These are phyloP conservation scores for Athelia psychrophila DNA, from an alignment of 1,284 basidiomycete genomes.

Conservation along the genomic window DNA sequence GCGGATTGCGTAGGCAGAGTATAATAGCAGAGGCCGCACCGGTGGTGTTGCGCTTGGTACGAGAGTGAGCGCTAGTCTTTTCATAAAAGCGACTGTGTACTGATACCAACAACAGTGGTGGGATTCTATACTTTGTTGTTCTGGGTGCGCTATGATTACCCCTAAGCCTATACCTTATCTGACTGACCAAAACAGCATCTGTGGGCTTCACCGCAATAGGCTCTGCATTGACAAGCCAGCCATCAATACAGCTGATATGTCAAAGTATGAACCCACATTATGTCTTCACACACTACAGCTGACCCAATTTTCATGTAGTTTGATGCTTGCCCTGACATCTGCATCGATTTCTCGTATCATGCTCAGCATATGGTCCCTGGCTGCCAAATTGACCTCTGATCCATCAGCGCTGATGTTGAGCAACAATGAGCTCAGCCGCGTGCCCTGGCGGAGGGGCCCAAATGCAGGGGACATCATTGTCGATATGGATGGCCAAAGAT, in stretches of 20 bases:
- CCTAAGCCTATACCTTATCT: not conserved
- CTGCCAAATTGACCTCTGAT: constrained; percentile 8
- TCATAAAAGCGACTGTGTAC: too few species aligned
- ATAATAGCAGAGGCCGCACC: not conserved
- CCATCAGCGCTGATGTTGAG: constrained; percentile 8
- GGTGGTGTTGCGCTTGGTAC: not conserved
- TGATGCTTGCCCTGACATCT: constrained; percentile 3
- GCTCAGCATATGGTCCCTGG: constrained; percentile 4
- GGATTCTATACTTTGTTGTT: not conserved
- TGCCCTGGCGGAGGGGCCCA: constrained; percentile 8
- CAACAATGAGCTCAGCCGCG: constrained; percentile 12
- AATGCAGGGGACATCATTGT: constrained; percentile 11
- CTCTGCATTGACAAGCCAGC: not conserved
- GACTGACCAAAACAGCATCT: not conserved
- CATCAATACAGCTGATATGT: not conserved
- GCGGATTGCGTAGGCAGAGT: not conserved
- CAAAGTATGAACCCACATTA: too few species aligned
- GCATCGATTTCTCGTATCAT: constrained; percentile 2
- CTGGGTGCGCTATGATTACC: not conserved
- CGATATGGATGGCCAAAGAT: constrained; percentile 3
- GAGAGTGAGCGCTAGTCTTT: not conserved
- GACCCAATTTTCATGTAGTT: not conserved
- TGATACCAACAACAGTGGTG: not conserved
- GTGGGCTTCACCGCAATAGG: not conserved
- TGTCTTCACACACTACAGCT: too few species aligned